Base-by-base conservation (phyloP, 2,329 filamentous ascomycete genomes). In the Botrytis elliptica region DNA sequence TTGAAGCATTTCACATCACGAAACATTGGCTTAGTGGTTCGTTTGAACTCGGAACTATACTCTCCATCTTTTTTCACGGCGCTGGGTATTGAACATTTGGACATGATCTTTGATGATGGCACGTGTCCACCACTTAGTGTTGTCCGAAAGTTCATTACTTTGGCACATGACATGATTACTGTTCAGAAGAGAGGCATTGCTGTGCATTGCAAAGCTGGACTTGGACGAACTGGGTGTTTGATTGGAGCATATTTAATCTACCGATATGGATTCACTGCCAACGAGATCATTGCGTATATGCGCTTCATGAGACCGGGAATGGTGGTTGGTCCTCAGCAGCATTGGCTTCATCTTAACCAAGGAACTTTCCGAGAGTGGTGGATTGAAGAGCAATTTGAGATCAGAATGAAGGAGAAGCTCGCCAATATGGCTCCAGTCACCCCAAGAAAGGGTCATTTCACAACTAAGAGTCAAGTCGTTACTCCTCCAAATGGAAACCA, bases 21-120 rank as follows among this genome's bases (percentile, higher is more conserved):
- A 77, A 93, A 97, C 80, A 92, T 99, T 79, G 96, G 96, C 46
- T 87, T 99, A 4, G 95, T 99, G 4, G 96, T 99, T 60, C 92
- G 96, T 60, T 86, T 99, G 76, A 99, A 99, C 85, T 98, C 95
- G 0, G 93, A 95, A 77, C 89, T 99, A 12, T 99, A 99, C 86
- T 97, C 93, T 0, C 93, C 96, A 0, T 95, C 94, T n/a, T 98
- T 95, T 85, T 99, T 99, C 83, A 96, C 95, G 76, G 93, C 95
- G 5, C 87, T 99, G 70, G 95, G 95, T 44, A 98, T 99, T 80
- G 91, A 94, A 79, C 96, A 99, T 82, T 87, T 98, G 59, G 96
- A 99, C 84, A 99, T 99, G 96, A 98, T 99, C 80, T 99, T 99
- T 81, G 96, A 98, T 80, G 96, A 99, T 79, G 96, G 96, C 77